Base-by-base conservation (phyloP, 192 early-diverging fungal species). In the Coemansia erecta region DNA sequence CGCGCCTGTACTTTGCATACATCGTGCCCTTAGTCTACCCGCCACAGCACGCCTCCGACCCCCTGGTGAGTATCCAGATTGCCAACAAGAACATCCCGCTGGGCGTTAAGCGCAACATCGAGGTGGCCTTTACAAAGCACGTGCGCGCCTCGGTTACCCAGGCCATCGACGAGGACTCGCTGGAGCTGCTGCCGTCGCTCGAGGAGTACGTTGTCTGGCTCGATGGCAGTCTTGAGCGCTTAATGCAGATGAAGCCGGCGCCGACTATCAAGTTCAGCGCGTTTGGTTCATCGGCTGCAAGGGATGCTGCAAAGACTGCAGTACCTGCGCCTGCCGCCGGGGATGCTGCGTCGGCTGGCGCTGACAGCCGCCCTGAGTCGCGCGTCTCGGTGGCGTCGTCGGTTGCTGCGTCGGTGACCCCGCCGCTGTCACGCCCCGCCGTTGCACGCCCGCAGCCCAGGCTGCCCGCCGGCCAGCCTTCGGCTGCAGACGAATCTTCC, bases 181-280 rank as follows among this genome's bases (percentile, higher is more conserved):
- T 59, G 0, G 63, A 72, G 11, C 39, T 43, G 8, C 31, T 49
- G 15, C 73, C 67, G 22, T 60, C 55, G 33, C 47, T 76, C 3
- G 64, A 64, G 18, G 64, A 69, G 33, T 65, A 72, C 40, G 40
- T 81, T 11, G 23, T 74, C 13, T 90, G 86, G 86, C 63, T 90
- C 12, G 86, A 88, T 41, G 61, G 64, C 40, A 85, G 85, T 35
- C 81, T 90, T 59, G 88, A 90, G 52, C 44, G 45, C 14, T 41
- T 88, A 18, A 74, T 90, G 64, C 84, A 85, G 63, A 77, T 83
- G 39, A 68, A 70, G 49, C 82, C 85, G 10, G 85, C 88, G 0
- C 40, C 84, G 2, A 85, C 84, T 0, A 83, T 85, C 22, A 81
- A 81, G 47, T 85, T 85, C 41, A 67, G 72, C 13, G 60, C 66